Conservation (phyloP, 176 grass and related monocot species). For the Tuctoria greenei region DNA sequence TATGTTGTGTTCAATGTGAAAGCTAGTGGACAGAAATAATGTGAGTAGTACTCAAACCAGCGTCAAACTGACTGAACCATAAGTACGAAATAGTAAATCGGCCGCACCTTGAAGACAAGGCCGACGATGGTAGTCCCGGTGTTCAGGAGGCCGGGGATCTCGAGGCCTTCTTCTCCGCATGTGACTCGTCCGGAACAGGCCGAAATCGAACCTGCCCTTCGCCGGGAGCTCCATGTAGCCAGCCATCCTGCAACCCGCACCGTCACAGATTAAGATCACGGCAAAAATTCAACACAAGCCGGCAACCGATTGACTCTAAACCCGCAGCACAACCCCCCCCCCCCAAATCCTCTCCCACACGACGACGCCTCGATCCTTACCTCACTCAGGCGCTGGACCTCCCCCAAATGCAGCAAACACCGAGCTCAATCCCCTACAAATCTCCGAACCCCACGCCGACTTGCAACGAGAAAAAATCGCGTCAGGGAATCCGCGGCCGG, state of each 20-base stretch:
- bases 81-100: background rate
- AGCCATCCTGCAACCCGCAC: conserved; percentile 56
- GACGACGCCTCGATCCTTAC: too few relatives aligned
- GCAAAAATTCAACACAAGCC: background rate
- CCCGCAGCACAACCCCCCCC: too few relatives aligned
- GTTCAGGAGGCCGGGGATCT: conserved; percentile 65
- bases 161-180: conserved; percentile 60
- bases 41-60: background rate
- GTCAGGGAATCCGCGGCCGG: too few relatives aligned
- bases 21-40: too few relatives aligned
- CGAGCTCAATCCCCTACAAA: background rate
- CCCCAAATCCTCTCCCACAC: background rate
- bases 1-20: too few relatives aligned
- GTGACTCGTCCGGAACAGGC: conserved; percentile 63
- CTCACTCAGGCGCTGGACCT: background rate
- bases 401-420: background rate
- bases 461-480: background rate
- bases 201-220: conserved; percentile 91
- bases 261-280: background rate
- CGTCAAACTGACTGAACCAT: background rate
- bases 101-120: conserved; percentile 67
- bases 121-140: conserved; percentile 97
- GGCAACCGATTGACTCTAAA: background rate
- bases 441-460: background rate
- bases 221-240: conserved; percentile 53